Base-by-base conservation (phyloP, 805 yeast genomes). In the Wickerhamomyces rabaulensis region DNA sequence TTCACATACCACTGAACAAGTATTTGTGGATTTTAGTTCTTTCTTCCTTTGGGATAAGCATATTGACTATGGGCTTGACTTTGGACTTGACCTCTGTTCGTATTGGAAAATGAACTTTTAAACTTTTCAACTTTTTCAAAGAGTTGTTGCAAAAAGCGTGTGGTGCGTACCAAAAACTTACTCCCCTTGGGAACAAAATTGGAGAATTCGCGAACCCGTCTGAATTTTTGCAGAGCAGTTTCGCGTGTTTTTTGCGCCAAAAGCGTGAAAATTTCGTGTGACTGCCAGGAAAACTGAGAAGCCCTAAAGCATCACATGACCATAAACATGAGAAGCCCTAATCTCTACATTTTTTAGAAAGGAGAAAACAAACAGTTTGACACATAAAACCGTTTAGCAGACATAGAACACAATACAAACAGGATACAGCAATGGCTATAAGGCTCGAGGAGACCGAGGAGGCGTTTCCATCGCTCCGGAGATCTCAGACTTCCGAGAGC, bases 11-110 rank as follows among this genome's bases (percentile, higher is more conserved):
- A 79, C 90, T 91, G 88, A 91, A 94, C 79, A 94, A 94, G 87
- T 91, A 86, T 76, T 84, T 87, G 95, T 90, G 96, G 76, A 94
- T 94, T 91, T 88, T 88, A 82, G 88, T 89, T 86, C 99, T 91
- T 77, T 94, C 99, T 78, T 89, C 95, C 81, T 88, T 94, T 80
- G 99, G 98, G 84, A 94, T 94, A 82, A 94, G 84, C 99, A 94
- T 94, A 71, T 54, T 60, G 61, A 44, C 56, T 44, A 46, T 35
- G 49, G 54, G 49, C 48, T 45, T 50, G 49, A 33, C 36, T 45
- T 42, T 42, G 46, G 46, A 42, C 46, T 33, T 47, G 49, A 44
- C 50, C 44, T 42, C 42, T 42, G 36, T 45, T 31, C 37, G 39
- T 22, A 39, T 17, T 44, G 43, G n/a, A 19, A 19, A 23, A 21